Evolutionary conservation across 345 rosid genomes (phyloP).

Genomic region (Geranium rotundifolium): DNA sequence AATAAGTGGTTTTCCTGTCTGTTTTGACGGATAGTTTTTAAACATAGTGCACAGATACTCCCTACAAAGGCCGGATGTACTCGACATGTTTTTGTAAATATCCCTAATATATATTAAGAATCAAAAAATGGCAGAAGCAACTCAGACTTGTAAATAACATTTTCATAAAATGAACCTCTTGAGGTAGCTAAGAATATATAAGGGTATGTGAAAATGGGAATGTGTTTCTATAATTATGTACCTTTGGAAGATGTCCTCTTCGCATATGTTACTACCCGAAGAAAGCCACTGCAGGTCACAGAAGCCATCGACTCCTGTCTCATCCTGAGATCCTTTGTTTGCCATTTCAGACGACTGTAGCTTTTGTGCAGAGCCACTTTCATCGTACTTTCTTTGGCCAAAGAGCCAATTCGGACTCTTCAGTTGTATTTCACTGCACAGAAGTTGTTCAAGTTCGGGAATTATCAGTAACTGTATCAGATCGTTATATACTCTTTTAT

Average conservation of each 20-base stretch:
- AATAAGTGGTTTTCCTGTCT: no score
- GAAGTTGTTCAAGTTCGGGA: neutral
- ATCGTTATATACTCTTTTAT: neutral
- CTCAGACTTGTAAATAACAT: no score
- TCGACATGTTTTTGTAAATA: no score
- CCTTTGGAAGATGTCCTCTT: conserved; percentile 77
- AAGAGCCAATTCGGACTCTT: conserved; percentile 99
- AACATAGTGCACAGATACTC: no score
- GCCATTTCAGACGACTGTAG: conserved; percentile 22
- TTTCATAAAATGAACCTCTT: no score
- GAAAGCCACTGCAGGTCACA: conserved; percentile 63
- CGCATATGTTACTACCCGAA: conserved; percentile 32
- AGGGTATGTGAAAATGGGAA: neutral
- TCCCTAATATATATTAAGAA: no score
- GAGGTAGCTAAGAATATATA: neutral
- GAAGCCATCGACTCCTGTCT: conserved; percentile 29
- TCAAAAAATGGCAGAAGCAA: no score
- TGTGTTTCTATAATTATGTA: conserved; percentile 14
- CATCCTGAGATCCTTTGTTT: conserved; percentile 29
- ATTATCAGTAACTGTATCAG: neutral
- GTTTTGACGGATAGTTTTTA: no score
- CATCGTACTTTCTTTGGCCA: conserved; percentile 88
- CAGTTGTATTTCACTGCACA: conserved; percentile 88
- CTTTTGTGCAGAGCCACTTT: conserved; percentile 37
- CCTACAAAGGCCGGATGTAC: no score